These are phyloP conservation scores for Thecamonas trahens DNA, from an alignment of 78 protist genomes.

Conservation along the genomic window DNA sequence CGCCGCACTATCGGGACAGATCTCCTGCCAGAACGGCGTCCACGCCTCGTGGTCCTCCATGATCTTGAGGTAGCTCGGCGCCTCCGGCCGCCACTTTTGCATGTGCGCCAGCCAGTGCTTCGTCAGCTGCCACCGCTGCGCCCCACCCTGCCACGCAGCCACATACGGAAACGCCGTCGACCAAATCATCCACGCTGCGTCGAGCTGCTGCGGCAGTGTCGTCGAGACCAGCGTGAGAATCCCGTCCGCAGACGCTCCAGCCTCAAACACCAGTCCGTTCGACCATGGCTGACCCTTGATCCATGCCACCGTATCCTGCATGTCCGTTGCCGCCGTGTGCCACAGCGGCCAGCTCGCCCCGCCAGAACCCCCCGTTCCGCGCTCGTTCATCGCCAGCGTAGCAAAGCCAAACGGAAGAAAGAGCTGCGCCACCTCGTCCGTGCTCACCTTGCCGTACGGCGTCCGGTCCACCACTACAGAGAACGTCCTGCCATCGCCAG, in stretches of 20 bases:
- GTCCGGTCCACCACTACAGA: neutral
- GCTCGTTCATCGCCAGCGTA: conserved; percentile 2
- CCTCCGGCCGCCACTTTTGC: neutral
- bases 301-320: conserved; percentile 2
- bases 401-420: neutral
- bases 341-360: neutral
- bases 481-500: neutral
- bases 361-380: neutral
- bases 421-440: neutral
- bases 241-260: conserved; percentile 8
- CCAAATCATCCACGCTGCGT: neutral
- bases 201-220: no score
- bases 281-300: conserved; percentile 1
- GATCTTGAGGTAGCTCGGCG: neutral
- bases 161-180: neutral
- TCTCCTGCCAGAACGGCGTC: neutral
- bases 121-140: neutral
- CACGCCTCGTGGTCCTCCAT: neutral
- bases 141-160: conserved; percentile 1
- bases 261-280: conserved; percentile 2
- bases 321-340: neutral
- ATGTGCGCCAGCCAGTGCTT: neutral
- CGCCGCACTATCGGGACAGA: neutral
- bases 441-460: neutral
- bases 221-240: neutral